These are phyloP conservation scores for Fusarium pininemorale DNA, from an alignment of 2,329 filamentous ascomycete species.

Conservation along the genomic window DNA sequence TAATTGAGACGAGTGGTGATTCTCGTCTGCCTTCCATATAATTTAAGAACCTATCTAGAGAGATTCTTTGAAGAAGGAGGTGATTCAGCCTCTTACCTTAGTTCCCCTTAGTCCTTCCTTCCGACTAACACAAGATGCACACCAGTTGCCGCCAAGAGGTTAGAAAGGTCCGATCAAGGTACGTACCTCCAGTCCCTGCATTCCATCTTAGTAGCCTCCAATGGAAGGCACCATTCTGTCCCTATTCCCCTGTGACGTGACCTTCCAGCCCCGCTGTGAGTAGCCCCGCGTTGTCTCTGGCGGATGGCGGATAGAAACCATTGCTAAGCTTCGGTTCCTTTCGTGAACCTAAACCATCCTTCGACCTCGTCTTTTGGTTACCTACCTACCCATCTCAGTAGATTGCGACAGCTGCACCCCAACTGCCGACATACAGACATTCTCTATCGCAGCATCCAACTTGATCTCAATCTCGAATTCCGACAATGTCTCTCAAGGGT, in stretches of 20 bases:
- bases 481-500: slow-evolving; percentile 58
- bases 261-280: slow-evolving; percentile 36
- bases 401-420: slow-evolving; percentile 9
- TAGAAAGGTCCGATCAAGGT: slow-evolving; percentile 18
- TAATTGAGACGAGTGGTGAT: background rate
- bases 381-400: background rate
- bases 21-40: background rate
- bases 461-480: background rate
- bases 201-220: background rate
- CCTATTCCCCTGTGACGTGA: slow-evolving; percentile 37
- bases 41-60: background rate
- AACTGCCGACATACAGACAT: slow-evolving; percentile 15
- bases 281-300: slow-evolving; percentile 35
- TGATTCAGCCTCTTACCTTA: background rate
- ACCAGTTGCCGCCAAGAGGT: slow-evolving; percentile 2
- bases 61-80: slow-evolving; percentile 7
- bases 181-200: slow-evolving; percentile 38
- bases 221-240: background rate
- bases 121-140: background rate
- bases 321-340: slow-evolving; percentile 10
- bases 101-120: slow-evolving; percentile 15
- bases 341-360: slow-evolving; percentile 13
- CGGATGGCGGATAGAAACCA: background rate
- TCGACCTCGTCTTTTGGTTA: background rate
- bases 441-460: background rate